Evolutionary conservation across 768 basidiomycete genomes (phyloP), one percentile per base, ranked within the genome.

Genomic region (Trametes villosa): DNA sequence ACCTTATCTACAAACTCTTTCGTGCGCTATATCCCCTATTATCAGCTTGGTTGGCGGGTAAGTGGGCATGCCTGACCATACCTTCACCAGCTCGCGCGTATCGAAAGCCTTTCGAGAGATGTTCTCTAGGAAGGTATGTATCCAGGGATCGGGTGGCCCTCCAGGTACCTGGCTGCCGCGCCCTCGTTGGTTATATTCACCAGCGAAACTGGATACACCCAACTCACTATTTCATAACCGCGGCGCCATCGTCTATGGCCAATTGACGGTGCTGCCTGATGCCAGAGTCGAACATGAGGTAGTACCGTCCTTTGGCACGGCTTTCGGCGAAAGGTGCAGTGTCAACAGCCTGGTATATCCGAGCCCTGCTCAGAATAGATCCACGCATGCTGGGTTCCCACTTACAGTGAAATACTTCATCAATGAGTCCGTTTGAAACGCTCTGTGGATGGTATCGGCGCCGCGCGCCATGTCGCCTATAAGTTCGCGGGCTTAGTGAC

Each of bases 321-420:
- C 31, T 44, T 20, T 47, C 45, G 3, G 31, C 31, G 44, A 55
- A 55, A 2, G 54, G 54, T 9, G 44, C 44, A 9, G 54, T 36
- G 9, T 55, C 54, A 7, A 12, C 54, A 17, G 54, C 12, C 54
- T 55, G 30, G 18, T n/a, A 40, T 6, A 2, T 9, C 17, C 22
- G 24, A 12, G 22, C 13, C 11, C 7, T 18, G 11, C 18, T 20
- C 24, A 17, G 7, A 8, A 12, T 29, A 15, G 22, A n/a, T 15
- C n/a, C 12, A 44, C 42, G 3, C 20, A 3, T 22, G n/a, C 6
- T 20, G n/a, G 9, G 26, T 7, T 15, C 24, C 6, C 3, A 27
- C 54, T 4, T 17, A 55, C 54, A 4, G 33, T 29, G 24, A 55
- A 55, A 33, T 55, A 55, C 22, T 24, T 18, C 44, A 55, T 47